Conservation (phyloP, 2,329 filamentous ascomycete species). For the Cryphonectria carpinicola region DNA sequence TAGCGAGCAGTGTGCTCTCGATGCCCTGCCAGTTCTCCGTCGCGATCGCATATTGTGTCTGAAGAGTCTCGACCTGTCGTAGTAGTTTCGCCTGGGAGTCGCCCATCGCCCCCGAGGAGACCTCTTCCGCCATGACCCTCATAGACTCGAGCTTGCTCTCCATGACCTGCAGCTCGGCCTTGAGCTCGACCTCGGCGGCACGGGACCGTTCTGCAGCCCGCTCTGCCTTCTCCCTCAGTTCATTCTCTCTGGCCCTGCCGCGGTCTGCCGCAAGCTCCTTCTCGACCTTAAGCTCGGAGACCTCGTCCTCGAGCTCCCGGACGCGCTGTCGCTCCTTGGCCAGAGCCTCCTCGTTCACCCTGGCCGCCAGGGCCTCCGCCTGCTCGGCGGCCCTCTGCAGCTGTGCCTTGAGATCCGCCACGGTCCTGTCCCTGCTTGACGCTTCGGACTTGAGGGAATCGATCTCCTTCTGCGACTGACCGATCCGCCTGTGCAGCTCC, state of each 20-base stretch:
- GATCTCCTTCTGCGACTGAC: slow-evolving; percentile 60
- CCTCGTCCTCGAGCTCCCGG: slow-evolving; percentile 59
- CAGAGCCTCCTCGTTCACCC: slow-evolving; percentile 68
- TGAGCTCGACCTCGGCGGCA: slow-evolving; percentile 74
- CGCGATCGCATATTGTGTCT: slow-evolving; percentile 92
- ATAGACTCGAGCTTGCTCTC: slow-evolving; percentile 91
- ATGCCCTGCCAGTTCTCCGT: slow-evolving; percentile 98
- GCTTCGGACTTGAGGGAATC: slow-evolving; percentile 61
- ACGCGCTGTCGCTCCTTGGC: slow-evolving; percentile 63
- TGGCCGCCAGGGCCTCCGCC: slow-evolving; percentile 68
- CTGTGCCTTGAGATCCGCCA: slow-evolving; percentile 71
- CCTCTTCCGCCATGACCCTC: slow-evolving; percentile 84
- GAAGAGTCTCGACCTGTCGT: slow-evolving; percentile 91
- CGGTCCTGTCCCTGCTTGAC: slow-evolving; percentile 64
- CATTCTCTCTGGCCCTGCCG: slow-evolving; percentile 68
- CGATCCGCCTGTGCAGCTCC: slow-evolving; percentile 58
- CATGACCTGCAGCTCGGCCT: slow-evolving; percentile 74
- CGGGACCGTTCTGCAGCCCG: slow-evolving; percentile 72
- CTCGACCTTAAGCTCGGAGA: slow-evolving; percentile 74
- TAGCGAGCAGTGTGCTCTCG: slow-evolving; percentile 80
- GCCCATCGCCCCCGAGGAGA: slow-evolving; percentile 77
- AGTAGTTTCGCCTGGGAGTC: slow-evolving; percentile 88
- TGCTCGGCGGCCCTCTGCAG: slow-evolving; percentile 69
- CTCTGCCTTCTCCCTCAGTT: slow-evolving; percentile 73
- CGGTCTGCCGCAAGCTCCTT: slow-evolving; percentile 72